phyloP scores from a whole-genome alignment of 441 rosid species.

The Rhodomyrtus psidioides region DNA sequence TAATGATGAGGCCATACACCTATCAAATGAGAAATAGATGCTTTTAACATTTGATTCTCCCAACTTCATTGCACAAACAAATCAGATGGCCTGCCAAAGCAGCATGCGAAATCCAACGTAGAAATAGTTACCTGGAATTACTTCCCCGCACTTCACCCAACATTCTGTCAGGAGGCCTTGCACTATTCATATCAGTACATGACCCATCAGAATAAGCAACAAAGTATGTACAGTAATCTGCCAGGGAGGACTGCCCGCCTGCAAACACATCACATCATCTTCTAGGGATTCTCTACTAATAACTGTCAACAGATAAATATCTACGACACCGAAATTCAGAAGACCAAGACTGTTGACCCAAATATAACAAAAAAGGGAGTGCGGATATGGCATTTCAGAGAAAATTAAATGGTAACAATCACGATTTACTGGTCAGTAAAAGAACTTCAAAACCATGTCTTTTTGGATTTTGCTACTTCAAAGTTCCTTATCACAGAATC shows the following conservation, averaged over 20 bases:
- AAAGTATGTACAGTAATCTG: constrained; percentile 96
- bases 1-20: constrained; percentile 94
- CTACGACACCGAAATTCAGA: neutral
- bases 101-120: neutral
- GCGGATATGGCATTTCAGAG: neutral
- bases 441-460: neutral
- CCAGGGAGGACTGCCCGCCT: constrained; percentile 98
- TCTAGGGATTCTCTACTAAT: neutral
- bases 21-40: constrained; percentile 18
- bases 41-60: neutral
- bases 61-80: neutral
- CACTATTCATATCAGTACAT: constrained; percentile 88
- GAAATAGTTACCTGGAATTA: constrained; percentile 55
- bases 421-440: neutral
- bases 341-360: neutral
- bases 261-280: constrained; percentile 10
- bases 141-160: constrained; percentile 97
- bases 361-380: neutral
- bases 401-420: neutral
- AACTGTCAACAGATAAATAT: neutral
- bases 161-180: constrained; percentile 96
- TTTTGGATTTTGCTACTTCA: neutral
- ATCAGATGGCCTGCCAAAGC: neutral
- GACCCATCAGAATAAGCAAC: constrained; percentile 99
- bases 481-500: neutral